Percentiles rank a stretch among this genome's conserved stretches.
Conservation (phyloP, 106 monocot species). For the Posidonia australis region DNA sequence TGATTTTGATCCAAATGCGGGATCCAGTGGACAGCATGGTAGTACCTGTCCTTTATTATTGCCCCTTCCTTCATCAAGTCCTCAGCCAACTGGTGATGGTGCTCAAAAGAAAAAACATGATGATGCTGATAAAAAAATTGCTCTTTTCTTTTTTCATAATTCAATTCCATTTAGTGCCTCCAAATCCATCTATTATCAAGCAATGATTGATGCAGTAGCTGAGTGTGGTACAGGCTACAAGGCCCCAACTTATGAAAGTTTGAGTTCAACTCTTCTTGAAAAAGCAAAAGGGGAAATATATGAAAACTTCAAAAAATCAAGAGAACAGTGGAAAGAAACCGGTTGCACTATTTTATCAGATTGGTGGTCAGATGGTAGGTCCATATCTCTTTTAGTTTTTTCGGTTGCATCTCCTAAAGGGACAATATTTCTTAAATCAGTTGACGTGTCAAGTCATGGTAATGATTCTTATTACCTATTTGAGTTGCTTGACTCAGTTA, state of each 20-base stretch:
- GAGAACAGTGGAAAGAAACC: constrained; percentile 29
- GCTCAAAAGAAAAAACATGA: constrained; percentile 24
- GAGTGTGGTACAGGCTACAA: constrained; percentile 39
- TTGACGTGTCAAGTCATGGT: too few species aligned
- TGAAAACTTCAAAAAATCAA: constrained; percentile 15
- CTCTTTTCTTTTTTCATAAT: constrained; percentile 38
- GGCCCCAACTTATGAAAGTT: constrained; percentile 21
- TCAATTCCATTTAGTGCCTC: constrained; percentile 33
- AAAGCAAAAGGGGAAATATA: constrained; percentile 23
- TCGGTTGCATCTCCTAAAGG: constrained; percentile 39
- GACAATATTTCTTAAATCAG: constrained; percentile 23
- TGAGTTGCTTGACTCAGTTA: background rate
- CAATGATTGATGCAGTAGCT: constrained; percentile 32
- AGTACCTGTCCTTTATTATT: constrained; percentile 38
- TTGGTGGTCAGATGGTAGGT: constrained; percentile 41
- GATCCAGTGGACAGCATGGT: constrained; percentile 28
- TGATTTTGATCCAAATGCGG: constrained; percentile 19
- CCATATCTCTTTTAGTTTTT: constrained; percentile 30
- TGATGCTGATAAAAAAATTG: constrained; percentile 36
- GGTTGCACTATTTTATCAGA: constrained; percentile 37
- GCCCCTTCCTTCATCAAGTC: constrained; percentile 21
- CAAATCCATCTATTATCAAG: constrained; percentile 32
- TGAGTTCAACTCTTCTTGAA: constrained; percentile 33
- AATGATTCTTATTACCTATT: too few species aligned
- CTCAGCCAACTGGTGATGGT: constrained; percentile 22